These are phyloP conservation scores for Paramecium biaurelia DNA, from an alignment of 73 alveolate genomes.

Conservation along the genomic window DNA sequence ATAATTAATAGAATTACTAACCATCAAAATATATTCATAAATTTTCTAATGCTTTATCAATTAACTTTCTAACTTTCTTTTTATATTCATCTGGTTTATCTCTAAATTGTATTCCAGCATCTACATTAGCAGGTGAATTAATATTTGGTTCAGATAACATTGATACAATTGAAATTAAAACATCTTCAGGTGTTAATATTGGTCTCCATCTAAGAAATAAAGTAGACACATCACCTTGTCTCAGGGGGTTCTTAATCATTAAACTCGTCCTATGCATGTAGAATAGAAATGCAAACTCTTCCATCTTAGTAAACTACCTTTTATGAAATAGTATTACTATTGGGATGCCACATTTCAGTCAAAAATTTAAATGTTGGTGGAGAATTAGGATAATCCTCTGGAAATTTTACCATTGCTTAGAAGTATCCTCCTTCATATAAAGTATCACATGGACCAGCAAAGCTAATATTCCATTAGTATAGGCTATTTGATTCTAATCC, in stretches of 20 bases:
- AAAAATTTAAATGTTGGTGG: constrained; percentile 92
- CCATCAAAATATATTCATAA: not conserved
- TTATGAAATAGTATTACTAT: constrained; percentile 59
- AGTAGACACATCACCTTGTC: constrained; percentile 36
- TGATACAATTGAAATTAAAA: constrained; percentile 81
- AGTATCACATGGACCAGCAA: constrained; percentile 91
- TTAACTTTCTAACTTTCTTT: not conserved
- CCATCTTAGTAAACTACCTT: constrained; percentile 86
- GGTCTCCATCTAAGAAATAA: constrained; percentile 90
- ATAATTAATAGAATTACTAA: not conserved
- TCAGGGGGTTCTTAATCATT: constrained; percentile 87
- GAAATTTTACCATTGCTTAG: constrained; percentile 81
- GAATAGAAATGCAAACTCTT: constrained; percentile 84
- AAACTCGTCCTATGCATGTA: constrained; percentile 82
- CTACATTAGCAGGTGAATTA: constrained; percentile 92
- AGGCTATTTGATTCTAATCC: constrained; percentile 85
- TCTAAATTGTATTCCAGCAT: constrained; percentile 82
- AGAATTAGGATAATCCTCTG: constrained; percentile 90
- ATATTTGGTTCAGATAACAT: constrained; percentile 93
- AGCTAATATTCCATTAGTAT: constrained; percentile 82
- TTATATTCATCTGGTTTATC: constrained; percentile 66
- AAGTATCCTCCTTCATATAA: constrained; percentile 93
- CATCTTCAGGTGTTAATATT: constrained; percentile 83
- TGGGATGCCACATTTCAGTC: constrained; percentile 97
- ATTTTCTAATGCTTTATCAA: not conserved